Percentiles rank a stretch among this genome's conserved stretches.
These are phyloP conservation scores for Radiomyces spectabilis DNA, from an alignment of 192 early-diverging fungal species.

Conservation along the genomic window DNA sequence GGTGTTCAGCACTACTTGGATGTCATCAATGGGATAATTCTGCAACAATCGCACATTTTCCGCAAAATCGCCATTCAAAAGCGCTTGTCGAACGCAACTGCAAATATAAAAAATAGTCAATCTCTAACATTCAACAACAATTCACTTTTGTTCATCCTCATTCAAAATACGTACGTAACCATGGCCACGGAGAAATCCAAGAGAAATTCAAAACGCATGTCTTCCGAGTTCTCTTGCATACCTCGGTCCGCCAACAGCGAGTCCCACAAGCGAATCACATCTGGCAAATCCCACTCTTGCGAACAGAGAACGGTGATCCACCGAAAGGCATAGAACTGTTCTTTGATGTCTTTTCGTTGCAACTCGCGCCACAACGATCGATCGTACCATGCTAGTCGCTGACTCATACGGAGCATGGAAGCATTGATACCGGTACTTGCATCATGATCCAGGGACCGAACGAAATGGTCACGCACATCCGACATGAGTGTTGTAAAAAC, in stretches of 20 bases:
- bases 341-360: slow-evolving; percentile 50
- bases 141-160: background rate
- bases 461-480: slow-evolving; percentile 75
- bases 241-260: slow-evolving; percentile 63
- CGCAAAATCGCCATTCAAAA: slow-evolving; percentile 53
- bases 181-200: slow-evolving; percentile 70
- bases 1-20: slow-evolving; percentile 22
- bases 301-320: slow-evolving; percentile 74
- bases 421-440: slow-evolving; percentile 48
- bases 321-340: slow-evolving; percentile 72
- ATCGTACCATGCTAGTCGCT: slow-evolving; percentile 45
- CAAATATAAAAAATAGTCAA: slow-evolving; percentile 3
- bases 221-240: slow-evolving; percentile 27
- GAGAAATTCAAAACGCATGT: slow-evolving; percentile 55
- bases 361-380: slow-evolving; percentile 54
- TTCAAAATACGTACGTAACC: slow-evolving; percentile 46
- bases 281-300: slow-evolving; percentile 71
- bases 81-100: slow-evolving; percentile 43
- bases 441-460: slow-evolving; percentile 59
- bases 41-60: slow-evolving; percentile 56
- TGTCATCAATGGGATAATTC: slow-evolving; percentile 51
- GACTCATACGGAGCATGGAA: slow-evolving; percentile 53
- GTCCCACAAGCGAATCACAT: slow-evolving; percentile 77
- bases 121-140: background rate
- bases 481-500: slow-evolving; percentile 64